Conservation (phyloP, 2,329 filamentous ascomycete species). For the Septoria petroselini region DNA sequence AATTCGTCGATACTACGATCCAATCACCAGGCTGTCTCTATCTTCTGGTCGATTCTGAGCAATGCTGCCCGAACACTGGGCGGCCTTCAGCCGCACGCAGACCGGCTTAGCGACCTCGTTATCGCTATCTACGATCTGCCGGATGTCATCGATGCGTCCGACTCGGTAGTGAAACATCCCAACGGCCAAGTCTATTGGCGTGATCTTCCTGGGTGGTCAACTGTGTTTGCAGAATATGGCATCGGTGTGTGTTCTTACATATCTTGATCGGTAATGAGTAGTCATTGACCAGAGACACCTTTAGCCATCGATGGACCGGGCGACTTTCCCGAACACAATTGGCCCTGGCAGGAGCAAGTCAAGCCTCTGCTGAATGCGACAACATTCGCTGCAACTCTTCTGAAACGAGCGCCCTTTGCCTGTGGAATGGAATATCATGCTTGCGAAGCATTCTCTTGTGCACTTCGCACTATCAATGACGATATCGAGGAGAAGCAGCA, state of each 20-base stretch:
- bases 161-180: not conserved
- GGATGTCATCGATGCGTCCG: not conserved
- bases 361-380: not conserved
- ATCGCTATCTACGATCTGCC: not conserved
- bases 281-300: too few species aligned
- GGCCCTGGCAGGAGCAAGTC: not conserved
- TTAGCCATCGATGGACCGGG: too few species aligned
- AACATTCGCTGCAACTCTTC: not conserved
- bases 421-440: not conserved
- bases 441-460: too few species aligned
- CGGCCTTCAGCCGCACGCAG: not conserved
- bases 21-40: not conserved
- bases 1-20: not conserved
- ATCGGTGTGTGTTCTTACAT: not conserved
- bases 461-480: too few species aligned
- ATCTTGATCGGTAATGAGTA: too few species aligned
- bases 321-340: not conserved
- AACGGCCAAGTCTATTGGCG: not conserved
- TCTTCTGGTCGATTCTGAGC: not conserved
- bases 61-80: not conserved
- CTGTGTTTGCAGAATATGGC: not conserved
- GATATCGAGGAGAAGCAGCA: too few species aligned
- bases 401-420: not conserved
- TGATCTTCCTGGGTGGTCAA: not conserved
- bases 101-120: not conserved